Percentiles rank a stretch among this genome's conserved stretches.
phyloP scores from a whole-genome alignment of 257 asterid species.

The Vinca minor region DNA sequence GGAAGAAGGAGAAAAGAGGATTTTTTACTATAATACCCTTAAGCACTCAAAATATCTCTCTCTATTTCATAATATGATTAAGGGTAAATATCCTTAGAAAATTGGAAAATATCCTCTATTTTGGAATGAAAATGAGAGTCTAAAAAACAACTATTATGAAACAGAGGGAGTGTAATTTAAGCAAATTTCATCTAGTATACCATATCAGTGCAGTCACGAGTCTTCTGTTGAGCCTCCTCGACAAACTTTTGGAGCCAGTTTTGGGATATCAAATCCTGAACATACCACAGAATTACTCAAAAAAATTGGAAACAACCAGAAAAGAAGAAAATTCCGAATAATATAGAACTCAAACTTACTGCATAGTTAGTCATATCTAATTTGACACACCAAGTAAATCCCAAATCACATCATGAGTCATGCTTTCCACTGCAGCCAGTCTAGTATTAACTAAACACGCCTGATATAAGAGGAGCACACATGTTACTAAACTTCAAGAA shows the following conservation, averaged over 20 bases:
- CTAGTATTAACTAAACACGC: conserved; percentile 63
- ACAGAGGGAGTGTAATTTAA: no score
- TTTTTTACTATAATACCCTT: no score
- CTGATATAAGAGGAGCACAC: no score
- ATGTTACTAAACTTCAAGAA: not conserved
- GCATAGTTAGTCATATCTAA: conserved; percentile 74
- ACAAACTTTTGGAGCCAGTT: conserved; percentile 64
- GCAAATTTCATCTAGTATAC: conserved; percentile 25
- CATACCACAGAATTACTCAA: conserved; percentile 6
- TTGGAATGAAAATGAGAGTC: no score
- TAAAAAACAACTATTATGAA: no score
- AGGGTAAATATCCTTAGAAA: no score
- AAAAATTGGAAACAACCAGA: not conserved
- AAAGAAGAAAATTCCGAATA: conserved; percentile 5
- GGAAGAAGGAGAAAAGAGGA: no score
- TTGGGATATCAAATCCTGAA: conserved; percentile 56
- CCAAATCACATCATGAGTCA: conserved; percentile 93
- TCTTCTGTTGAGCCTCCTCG: conserved; percentile 66
- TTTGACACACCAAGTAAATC: conserved; percentile 88
- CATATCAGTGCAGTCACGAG: conserved; percentile 44
- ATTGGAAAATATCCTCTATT: no score
- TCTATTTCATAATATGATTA: no score
- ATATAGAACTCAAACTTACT: conserved; percentile 36
- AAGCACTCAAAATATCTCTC: no score
- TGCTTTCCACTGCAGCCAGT: conserved; percentile 78